A percentile compares a stretch with the other conserved stretches of the same genome.
phyloP scores from a whole-genome alignment of 2,329 filamentous ascomycete species.

The Ampelomyces quisqualis region DNA sequence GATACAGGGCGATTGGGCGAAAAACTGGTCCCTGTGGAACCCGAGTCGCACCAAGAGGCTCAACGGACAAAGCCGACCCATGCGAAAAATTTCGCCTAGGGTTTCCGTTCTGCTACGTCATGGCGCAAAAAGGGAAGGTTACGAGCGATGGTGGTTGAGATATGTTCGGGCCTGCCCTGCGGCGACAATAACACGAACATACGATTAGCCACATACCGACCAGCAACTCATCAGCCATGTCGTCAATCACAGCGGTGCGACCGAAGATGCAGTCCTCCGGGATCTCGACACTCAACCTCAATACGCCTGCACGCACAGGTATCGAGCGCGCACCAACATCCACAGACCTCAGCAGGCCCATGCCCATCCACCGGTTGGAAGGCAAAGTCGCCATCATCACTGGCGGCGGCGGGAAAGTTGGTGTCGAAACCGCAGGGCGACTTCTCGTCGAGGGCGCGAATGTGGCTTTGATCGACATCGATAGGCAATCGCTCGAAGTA shows the following conservation, averaged over 20 bases:
- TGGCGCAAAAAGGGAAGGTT: slow-evolving; percentile 16
- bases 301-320: slow-evolving; percentile 25
- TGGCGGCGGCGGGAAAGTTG: slow-evolving; percentile 37
- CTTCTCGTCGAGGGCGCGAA: slow-evolving; percentile 43
- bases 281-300: slow-evolving; percentile 29
- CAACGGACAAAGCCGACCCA: slow-evolving; percentile 22
- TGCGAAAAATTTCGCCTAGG: slow-evolving; percentile 33
- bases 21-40: slow-evolving; percentile 22
- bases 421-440: slow-evolving; percentile 40
- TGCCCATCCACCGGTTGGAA: slow-evolving; percentile 34
- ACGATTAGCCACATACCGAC: background rate
- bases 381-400: slow-evolving; percentile 39
- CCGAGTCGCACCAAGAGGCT: slow-evolving; percentile 24
- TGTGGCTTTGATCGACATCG: slow-evolving; percentile 41
- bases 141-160: slow-evolving; percentile 8
- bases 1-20: too few relatives aligned
- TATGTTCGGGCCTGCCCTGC: slow-evolving; percentile 3
- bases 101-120: slow-evolving; percentile 30
- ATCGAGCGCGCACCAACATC: slow-evolving; percentile 30
- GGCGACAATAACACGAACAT: background rate
- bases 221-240: background rate
- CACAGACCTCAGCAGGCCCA: slow-evolving; percentile 28
- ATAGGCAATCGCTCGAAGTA: slow-evolving; percentile 27
- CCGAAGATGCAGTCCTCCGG: slow-evolving; percentile 6
- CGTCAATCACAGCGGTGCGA: background rate